Percentiles rank a stretch among this genome's conserved stretches.
phyloP scores from a whole-genome alignment of 2,329 filamentous ascomycete genomes.

The Epichloe bromicola region DNA sequence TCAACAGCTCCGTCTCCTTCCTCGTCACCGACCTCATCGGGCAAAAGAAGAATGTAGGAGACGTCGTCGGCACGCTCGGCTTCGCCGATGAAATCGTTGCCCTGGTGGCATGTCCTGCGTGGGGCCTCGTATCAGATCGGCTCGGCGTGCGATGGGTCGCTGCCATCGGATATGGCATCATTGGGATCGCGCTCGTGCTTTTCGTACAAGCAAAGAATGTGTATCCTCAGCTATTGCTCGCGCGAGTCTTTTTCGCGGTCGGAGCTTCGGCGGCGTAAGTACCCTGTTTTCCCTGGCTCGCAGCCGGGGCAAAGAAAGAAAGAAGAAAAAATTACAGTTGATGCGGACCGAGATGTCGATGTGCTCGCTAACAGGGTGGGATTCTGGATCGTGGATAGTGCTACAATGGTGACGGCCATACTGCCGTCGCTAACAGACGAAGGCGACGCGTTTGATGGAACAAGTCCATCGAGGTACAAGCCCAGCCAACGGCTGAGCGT shows the following conservation, averaged over 20 bases:
- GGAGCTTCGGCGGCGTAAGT: conserved; percentile 77
- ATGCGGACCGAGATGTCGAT: conserved; percentile 1
- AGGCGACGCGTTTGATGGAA: conserved; percentile 17
- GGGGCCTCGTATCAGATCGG: conserved; percentile 67
- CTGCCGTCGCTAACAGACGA: conserved; percentile 59
- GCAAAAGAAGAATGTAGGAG: conserved; percentile 57
- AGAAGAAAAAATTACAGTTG: background rate
- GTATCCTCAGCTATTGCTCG: conserved; percentile 78
- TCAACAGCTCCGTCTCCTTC: conserved; percentile 75
- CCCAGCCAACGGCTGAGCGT: conserved; percentile 40
- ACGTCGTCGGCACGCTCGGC: conserved; percentile 72
- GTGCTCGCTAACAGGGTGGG: background rate
- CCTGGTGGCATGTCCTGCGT: conserved; percentile 64
- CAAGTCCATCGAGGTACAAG: conserved; percentile 18
- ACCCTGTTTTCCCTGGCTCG: no score
- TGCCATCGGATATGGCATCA: conserved; percentile 68
- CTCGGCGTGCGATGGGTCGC: conserved; percentile 61
- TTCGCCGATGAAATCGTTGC: conserved; percentile 78
- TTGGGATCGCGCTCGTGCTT: conserved; percentile 62
- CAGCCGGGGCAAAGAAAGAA: background rate
- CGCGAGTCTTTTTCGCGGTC: conserved; percentile 74
- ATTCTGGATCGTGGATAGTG: conserved; percentile 23
- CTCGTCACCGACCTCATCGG: conserved; percentile 75
- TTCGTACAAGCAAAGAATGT: conserved; percentile 80
- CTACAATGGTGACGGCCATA: conserved; percentile 96